A percentile compares a stretch with the other conserved stretches of the same genome.
Conservation (phyloP, 2,329 filamentous ascomycete species). For the Sordariomycetes sp. region DNA sequence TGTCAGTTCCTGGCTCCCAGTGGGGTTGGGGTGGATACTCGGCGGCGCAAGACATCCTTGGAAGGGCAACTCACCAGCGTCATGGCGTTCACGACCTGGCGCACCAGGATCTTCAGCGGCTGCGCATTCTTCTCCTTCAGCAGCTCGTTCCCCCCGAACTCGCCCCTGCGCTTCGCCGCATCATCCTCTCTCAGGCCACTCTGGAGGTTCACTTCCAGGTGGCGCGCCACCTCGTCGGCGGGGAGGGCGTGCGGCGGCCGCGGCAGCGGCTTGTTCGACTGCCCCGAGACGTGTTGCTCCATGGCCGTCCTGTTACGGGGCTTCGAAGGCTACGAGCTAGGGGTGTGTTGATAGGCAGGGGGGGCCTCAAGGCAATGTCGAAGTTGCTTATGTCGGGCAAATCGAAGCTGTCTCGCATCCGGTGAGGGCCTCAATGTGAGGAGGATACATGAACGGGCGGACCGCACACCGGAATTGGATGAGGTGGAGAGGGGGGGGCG, state of each 20-base stretch:
- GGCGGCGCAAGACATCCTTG: background rate
- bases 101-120: conserved; percentile 44
- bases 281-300: conserved; percentile 18
- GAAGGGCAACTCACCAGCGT: conserved; percentile 25
- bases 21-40: no score
- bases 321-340: background rate
- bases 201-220: conserved; percentile 40
- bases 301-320: background rate
- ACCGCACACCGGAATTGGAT: background rate
- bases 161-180: conserved; percentile 35
- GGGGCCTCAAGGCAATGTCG: background rate
- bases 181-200: conserved; percentile 42
- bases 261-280: conserved; percentile 29
- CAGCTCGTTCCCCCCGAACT: conserved; percentile 49
- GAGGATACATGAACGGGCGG: background rate
- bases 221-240: conserved; percentile 33
- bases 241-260: conserved; percentile 46
- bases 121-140: conserved; percentile 34
- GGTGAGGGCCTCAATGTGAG: background rate
- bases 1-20: no score
- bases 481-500: background rate
- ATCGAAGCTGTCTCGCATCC: background rate
- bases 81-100: conserved; percentile 50
- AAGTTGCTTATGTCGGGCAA: background rate
- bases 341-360: background rate